Conservation (phyloP, 1,139 yeast species). For the Kazachstania sp. region DNA sequence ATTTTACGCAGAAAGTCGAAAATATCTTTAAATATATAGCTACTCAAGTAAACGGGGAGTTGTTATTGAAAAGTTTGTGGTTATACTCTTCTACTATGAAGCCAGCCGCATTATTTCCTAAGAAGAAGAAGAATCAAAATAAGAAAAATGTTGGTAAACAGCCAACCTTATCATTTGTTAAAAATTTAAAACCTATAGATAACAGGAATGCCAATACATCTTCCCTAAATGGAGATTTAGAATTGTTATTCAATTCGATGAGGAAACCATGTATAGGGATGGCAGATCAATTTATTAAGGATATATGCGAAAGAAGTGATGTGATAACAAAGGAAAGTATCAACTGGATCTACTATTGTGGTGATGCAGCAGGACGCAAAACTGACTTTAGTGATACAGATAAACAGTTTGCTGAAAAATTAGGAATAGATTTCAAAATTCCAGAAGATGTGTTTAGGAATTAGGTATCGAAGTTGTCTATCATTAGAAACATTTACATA, state of each 20-base stretch:
- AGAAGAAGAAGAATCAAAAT: conserved; percentile 9
- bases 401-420: conserved; percentile 50
- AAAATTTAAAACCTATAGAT: neutral
- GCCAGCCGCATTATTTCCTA: conserved; percentile 35
- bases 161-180: neutral
- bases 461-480: neutral
- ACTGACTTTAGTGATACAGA: conserved; percentile 77
- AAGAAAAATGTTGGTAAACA: conserved; percentile 3
- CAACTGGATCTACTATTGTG: conserved; percentile 59
- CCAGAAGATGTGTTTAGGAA: conserved; percentile 55
- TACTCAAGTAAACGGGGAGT: conserved; percentile 14
- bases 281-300: conserved; percentile 46
- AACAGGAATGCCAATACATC: neutral
- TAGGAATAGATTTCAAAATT: conserved; percentile 45
- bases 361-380: conserved; percentile 90
- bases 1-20: conserved; percentile 40
- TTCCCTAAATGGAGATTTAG: neutral
- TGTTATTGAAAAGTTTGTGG: conserved; percentile 33
- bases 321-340: conserved; percentile 29
- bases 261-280: conserved; percentile 75
- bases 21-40: conserved; percentile 30
- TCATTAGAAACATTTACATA: neutral
- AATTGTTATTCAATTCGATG: conserved; percentile 32
- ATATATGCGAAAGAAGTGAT: conserved; percentile 17
- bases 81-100: conserved; percentile 58